Evolutionary conservation across 768 basidiomycete genomes (phyloP), one percentile per base, ranked within the genome.

Genomic region (Baorangia bicolor): DNA sequence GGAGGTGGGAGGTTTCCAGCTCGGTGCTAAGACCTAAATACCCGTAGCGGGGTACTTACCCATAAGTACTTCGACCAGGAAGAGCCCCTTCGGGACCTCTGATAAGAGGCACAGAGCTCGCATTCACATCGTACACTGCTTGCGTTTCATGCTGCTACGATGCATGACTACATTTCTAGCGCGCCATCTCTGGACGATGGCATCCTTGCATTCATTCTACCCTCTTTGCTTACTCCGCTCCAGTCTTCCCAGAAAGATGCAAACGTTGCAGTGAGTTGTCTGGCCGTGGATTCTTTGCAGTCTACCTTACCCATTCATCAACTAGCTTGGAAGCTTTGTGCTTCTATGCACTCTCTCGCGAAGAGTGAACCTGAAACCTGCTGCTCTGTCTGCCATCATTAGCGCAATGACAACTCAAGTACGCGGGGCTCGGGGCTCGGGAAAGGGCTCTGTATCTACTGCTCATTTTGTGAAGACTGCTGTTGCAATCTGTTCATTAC

Each of bases 71-170:
- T n/a, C n/a, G n/a, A n/a, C n/a, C n/a, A n/a, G n/a, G n/a, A n/a
- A n/a, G n/a, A n/a, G n/a, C n/a, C n/a, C n/a, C n/a, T n/a, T n/a
- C n/a, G n/a, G n/a, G n/a, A n/a, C n/a, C n/a, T n/a, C n/a, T n/a
- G n/a, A n/a, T n/a, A n/a, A n/a, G n/a, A n/a, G n/a, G n/a, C n/a
- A n/a, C n/a, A n/a, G n/a, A n/a, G n/a, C n/a, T n/a, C n/a, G n/a
- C n/a, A n/a, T n/a, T n/a, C n/a, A n/a, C n/a, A 96, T 67, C 86
- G 86, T 35, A 82, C 88, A 0, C 73, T 98, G 16, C 71, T 93
- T 41, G 85, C 86, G 1, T 98, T 98, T 74, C 91, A 92, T 69
- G 81, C 89, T 8, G 86, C 89, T 8, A 82, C 81, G 1, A 73
- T 93, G 41, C 82, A 94, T 33, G 93, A 92, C 38, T 95, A 89